Evolutionary conservation across 306 rosid genomes (phyloP).

Genomic region (Sicyos baderoa): DNA sequence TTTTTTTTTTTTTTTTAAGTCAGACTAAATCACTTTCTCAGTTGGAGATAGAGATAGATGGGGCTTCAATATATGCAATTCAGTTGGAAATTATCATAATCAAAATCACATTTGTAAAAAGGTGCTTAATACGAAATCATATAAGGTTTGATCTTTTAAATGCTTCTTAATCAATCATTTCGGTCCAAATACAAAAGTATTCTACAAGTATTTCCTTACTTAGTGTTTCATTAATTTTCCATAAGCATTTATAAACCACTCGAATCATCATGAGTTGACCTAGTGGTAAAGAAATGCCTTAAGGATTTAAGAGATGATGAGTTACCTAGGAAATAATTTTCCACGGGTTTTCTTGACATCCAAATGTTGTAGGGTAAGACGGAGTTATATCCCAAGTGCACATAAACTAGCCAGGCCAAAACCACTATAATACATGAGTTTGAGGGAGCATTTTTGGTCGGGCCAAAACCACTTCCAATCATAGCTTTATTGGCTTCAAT

Average conservation of each 20-base stretch:
- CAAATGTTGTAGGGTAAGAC: no score
- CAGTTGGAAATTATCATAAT: constrained; percentile 3
- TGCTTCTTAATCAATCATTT: not conserved
- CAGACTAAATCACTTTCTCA: not conserved
- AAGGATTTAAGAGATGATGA: no score
- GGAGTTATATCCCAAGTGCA: no score
- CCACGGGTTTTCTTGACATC: no score
- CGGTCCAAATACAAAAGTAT: not conserved
- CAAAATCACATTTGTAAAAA: no score
- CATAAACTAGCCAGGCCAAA: no score
- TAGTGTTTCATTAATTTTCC: not conserved
- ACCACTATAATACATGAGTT: not conserved
- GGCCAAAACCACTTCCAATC: not conserved
- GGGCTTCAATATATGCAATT: constrained; percentile 1
- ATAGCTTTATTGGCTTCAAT: not conserved
- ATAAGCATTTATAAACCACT: no score
- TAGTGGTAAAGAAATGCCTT: no score
- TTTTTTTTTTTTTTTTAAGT: no score
- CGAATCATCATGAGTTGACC: no score
- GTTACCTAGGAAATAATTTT: no score
- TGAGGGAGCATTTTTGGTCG: not conserved
- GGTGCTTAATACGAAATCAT: no score
- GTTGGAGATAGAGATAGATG: constrained; percentile 6
- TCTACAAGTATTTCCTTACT: not conserved
- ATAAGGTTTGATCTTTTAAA: not conserved